These are phyloP conservation scores for Candida alai DNA, from an alignment of 805 yeast species.

Conservation along the genomic window DNA sequence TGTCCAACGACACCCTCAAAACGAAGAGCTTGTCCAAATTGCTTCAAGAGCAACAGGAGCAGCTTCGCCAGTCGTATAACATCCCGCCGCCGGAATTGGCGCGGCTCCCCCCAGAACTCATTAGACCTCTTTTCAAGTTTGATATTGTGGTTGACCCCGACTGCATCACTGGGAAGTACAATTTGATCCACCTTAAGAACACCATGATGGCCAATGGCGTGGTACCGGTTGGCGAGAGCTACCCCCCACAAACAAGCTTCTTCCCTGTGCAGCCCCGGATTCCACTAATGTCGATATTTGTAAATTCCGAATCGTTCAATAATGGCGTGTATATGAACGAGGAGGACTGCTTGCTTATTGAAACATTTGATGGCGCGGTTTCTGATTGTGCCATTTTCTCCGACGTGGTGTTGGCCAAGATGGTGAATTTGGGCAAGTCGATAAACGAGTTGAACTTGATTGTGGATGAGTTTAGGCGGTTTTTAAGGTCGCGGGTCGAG, in stretches of 20 bases:
- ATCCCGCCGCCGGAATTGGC: constrained; percentile 35
- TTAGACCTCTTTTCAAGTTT: constrained; percentile 44
- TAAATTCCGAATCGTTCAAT: constrained; percentile 28
- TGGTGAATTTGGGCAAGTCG: constrained; percentile 41
- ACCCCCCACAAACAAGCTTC: constrained; percentile 1
- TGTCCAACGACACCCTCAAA: constrained; percentile 7
- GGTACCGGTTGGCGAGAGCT: neutral
- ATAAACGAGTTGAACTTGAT: constrained; percentile 49
- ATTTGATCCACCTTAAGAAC: constrained; percentile 14
- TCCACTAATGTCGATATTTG: constrained; percentile 28
- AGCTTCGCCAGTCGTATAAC: constrained; percentile 3
- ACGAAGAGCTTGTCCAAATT: constrained; percentile 4
- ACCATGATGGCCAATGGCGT: neutral
- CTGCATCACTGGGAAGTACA: constrained; percentile 29
- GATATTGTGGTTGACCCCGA: constrained; percentile 44
- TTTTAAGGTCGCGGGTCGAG: constrained; percentile 29
- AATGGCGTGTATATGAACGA: constrained; percentile 27
- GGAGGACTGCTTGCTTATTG: constrained; percentile 19
- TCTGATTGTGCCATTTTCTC: constrained; percentile 1
- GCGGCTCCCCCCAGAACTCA: constrained; percentile 41
- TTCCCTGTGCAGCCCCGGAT: constrained; percentile 23
- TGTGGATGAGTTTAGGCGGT: constrained; percentile 45
- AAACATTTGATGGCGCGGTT: constrained; percentile 8
- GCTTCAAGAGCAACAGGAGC: constrained; percentile 3
- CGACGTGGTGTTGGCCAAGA: constrained; percentile 12